These are phyloP conservation scores for Fusarium sp. DNA, from an alignment of 2,329 filamentous ascomycete genomes.

Conservation along the genomic window DNA sequence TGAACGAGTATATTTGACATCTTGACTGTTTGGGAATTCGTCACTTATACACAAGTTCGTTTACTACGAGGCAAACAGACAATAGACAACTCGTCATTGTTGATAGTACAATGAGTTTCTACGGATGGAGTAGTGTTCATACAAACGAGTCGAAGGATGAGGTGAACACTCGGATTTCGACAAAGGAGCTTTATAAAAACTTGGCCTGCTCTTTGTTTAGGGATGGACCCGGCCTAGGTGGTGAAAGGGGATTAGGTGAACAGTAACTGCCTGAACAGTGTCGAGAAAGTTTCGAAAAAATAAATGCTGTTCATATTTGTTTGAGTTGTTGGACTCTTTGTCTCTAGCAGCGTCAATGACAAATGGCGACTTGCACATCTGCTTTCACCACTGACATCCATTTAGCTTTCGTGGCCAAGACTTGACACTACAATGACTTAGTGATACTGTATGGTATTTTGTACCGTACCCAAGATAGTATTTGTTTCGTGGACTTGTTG, in stretches of 20 bases:
- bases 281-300: background rate
- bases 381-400: too few relatives aligned
- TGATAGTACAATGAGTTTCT: background rate
- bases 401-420: too few relatives aligned
- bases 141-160: background rate
- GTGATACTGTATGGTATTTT: too few relatives aligned
- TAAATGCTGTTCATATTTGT: background rate
- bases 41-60: background rate
- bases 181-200: background rate
- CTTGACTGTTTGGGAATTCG: background rate
- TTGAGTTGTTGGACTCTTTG: background rate
- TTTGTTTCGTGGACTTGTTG: background rate
- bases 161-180: background rate
- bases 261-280: background rate
- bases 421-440: too few relatives aligned
- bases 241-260: background rate
- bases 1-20: background rate
- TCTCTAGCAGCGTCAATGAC: background rate
- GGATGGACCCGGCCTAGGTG: background rate
- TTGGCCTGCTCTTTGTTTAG: slow-evolving; percentile 7
- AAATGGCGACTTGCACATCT: too few relatives aligned
- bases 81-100: background rate
- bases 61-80: background rate
- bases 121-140: background rate
- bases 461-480: background rate